These are phyloP conservation scores for Penicillium silybi DNA, from an alignment of 495 filamentous ascomycete species.

Conservation along the genomic window DNA sequence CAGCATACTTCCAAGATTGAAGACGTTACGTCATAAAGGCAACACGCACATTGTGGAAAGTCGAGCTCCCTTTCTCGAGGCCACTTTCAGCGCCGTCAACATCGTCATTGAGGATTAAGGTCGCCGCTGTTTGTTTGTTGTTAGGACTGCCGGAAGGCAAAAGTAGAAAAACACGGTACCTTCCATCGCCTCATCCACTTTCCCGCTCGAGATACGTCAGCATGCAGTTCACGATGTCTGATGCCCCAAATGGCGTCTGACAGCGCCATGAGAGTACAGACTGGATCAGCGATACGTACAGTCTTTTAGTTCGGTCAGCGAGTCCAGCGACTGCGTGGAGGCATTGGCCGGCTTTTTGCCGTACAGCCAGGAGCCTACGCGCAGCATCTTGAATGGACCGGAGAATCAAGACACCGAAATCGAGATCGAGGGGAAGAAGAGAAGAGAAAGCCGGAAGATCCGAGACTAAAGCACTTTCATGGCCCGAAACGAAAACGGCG, in stretches of 20 bases:
- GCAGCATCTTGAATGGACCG: constrained; percentile 31
- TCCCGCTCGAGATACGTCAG: constrained; percentile 7
- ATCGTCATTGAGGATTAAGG: constrained; percentile 88
- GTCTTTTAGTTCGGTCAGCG: constrained; percentile 55
- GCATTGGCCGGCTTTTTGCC: constrained; percentile 47
- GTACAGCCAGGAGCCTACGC: constrained; percentile 55
- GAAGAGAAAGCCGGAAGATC: neutral
- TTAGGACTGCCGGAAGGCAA: neutral
- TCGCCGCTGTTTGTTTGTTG: constrained; percentile 35
- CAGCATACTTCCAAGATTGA: constrained; percentile 2
- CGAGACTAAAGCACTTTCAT: neutral
- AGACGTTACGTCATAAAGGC: constrained; percentile 7
- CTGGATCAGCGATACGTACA: constrained; percentile 37
- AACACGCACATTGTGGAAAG: constrained; percentile 78
- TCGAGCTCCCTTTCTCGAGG: constrained; percentile 68
- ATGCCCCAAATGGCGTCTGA: neutral
- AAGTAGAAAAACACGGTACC: constrained; percentile 34
- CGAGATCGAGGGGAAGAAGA: neutral
- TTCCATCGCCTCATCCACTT: constrained; percentile 63
- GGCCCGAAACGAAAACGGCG: constrained; percentile 16
- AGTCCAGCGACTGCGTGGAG: constrained; percentile 56
- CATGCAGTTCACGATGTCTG: constrained; percentile 12
- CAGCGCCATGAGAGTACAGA: neutral
- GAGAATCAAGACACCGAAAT: neutral
- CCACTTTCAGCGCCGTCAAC: constrained; percentile 78